Evolutionary conservation across 805 yeast species (phyloP).

Genomic region (Ogataea zsoltii): DNA sequence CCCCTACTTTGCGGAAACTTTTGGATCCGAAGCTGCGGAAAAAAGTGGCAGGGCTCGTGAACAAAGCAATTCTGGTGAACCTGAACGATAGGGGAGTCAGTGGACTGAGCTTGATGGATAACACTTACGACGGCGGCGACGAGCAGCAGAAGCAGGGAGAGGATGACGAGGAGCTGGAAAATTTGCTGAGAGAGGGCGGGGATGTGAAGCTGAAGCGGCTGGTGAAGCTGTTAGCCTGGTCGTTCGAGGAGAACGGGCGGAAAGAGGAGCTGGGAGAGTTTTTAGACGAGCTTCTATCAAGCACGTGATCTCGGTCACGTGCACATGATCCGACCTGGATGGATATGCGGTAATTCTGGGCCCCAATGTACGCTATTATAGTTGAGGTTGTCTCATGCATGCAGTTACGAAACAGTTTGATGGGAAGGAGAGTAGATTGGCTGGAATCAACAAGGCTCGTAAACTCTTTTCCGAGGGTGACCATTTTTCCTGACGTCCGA

Average conservation of each 20-base stretch:
- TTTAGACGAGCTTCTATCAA: constrained; percentile 7
- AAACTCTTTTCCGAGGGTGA: too few relatives aligned
- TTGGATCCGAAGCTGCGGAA: constrained; percentile 61
- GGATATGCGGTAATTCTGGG: too few relatives aligned
- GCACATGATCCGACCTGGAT: neutral
- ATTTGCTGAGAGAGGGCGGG: constrained; percentile 10
- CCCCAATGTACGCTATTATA: too few relatives aligned
- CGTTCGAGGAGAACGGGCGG: constrained; percentile 13
- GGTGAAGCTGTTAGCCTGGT: constrained; percentile 32
- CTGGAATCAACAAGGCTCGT: too few relatives aligned
- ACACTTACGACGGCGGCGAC: constrained; percentile 8
- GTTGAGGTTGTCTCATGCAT: too few relatives aligned
- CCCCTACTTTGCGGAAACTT: constrained; percentile 53
- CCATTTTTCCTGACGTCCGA: neutral
- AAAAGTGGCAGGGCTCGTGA: constrained; percentile 70
- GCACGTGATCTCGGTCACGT: neutral
- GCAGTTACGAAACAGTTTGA: too few relatives aligned
- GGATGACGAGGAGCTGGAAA: constrained; percentile 14
- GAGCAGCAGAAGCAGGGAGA: neutral
- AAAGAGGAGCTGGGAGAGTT: constrained; percentile 10
- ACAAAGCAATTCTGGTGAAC: constrained; percentile 57
- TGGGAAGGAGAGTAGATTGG: too few relatives aligned
- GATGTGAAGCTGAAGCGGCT: constrained; percentile 26
- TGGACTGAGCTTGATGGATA: constrained; percentile 14
- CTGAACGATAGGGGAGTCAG: constrained; percentile 25